Percentiles rank a stretch among this genome's conserved stretches.
Conservation (phyloP, 352 stramenopile genomes). For the Globisporangium cystogenes region DNA sequence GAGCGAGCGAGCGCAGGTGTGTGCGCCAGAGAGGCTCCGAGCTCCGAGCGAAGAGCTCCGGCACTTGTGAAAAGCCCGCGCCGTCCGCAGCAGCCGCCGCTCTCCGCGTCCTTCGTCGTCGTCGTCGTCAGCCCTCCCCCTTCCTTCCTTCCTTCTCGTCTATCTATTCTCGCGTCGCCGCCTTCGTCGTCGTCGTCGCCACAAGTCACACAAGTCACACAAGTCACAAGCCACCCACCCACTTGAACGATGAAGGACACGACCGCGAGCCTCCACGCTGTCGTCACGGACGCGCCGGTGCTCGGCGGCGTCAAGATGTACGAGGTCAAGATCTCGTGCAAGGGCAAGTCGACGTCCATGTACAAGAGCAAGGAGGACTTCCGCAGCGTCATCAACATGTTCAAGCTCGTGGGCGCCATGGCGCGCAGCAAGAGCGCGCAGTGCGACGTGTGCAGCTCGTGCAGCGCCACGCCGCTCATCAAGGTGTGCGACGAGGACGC, state of each 20-base stretch:
- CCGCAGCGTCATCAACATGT: slow-evolving; percentile 78
- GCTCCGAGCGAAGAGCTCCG: too few relatives aligned
- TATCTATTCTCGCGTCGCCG: not conserved
- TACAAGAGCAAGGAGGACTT: slow-evolving; percentile 86
- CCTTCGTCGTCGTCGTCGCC: not conserved
- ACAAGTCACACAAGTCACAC: not conserved
- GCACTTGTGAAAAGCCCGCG: not conserved
- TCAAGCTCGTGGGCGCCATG: slow-evolving; percentile 73
- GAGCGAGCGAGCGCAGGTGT: too few relatives aligned
- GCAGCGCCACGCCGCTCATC: slow-evolving; percentile 33
- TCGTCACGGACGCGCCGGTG: slow-evolving; percentile 56
- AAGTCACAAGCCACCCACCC: not conserved
- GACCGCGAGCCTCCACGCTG: slow-evolving; percentile 34
- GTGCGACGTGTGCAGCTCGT: slow-evolving; percentile 50
- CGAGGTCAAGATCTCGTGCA: slow-evolving; percentile 72
- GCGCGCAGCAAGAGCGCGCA: slow-evolving; percentile 37
- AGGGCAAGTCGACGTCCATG: slow-evolving; percentile 66
- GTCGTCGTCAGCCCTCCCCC: not conserved
- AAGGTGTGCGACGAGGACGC: slow-evolving; percentile 43
- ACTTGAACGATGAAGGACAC: slow-evolving; percentile 36
- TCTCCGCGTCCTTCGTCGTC: not conserved
- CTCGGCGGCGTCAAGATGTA: slow-evolving; percentile 78
- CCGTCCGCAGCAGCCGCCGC: not conserved
- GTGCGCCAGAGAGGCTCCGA: too few relatives aligned
- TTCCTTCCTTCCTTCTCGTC: not conserved